Conservation (phyloP, 805 yeast species). For the Metschnikowia hibisci region DNA sequence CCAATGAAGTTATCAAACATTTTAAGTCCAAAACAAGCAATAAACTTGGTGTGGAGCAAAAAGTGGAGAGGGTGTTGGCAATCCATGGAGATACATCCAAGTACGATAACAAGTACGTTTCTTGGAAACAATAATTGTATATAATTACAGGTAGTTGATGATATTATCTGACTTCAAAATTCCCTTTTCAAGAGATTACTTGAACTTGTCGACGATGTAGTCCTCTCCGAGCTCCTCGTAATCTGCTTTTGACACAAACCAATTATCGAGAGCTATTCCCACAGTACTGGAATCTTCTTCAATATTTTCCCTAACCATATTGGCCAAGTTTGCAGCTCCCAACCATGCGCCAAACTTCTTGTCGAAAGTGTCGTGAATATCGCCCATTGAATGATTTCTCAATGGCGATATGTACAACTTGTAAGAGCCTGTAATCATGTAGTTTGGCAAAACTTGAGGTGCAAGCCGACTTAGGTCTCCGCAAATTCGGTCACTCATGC, state of each 20-base stretch:
- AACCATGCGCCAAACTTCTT: conserved; percentile 62
- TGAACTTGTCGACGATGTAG: conserved; percentile 41
- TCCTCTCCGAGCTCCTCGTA: conserved; percentile 62
- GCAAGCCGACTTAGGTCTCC: conserved; percentile 49
- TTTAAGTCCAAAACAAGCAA: conserved; percentile 49
- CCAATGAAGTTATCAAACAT: conserved; percentile 60
- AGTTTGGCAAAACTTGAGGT: conserved; percentile 44
- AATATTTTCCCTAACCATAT: conserved; percentile 48
- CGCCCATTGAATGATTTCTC: conserved; percentile 25
- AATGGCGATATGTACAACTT: conserved; percentile 20
- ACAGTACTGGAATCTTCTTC: conserved; percentile 23
- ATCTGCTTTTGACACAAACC: conserved; percentile 60
- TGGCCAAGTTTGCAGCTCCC: conserved; percentile 68
- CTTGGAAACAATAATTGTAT: conserved; percentile 31
- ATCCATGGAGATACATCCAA: conserved; percentile 48
- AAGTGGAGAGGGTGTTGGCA: conserved; percentile 56
- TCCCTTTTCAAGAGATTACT: conserved; percentile 19
- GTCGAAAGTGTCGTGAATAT: conserved; percentile 41
- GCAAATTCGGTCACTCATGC: conserved; percentile 52
- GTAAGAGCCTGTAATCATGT: conserved; percentile 29
- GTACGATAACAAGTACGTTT: conserved; percentile 40
- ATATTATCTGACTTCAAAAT: background rate
- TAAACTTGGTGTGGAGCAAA: conserved; percentile 58
- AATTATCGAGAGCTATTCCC: conserved; percentile 40
- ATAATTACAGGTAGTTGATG: background rate